Evolutionary conservation across 2,329 filamentous ascomycete species (phyloP).

Genomic region (Penicillium expansum): DNA sequence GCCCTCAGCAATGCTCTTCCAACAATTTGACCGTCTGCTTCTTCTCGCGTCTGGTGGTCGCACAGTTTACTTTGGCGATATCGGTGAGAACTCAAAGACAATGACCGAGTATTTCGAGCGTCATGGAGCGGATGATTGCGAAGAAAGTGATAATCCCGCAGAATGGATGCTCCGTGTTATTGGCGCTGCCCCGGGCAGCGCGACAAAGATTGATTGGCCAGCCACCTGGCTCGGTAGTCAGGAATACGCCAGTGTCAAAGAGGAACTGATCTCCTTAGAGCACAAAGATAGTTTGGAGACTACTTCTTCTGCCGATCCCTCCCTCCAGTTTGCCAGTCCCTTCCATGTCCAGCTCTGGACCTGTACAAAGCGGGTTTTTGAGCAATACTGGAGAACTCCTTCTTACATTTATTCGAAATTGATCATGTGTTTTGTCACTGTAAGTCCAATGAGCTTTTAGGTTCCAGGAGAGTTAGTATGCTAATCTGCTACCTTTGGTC

Average conservation of each 20-base stretch:
- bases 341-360: slow-evolving; percentile 64
- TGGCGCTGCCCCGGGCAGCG: not conserved
- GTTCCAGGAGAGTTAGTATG: not conserved
- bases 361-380: slow-evolving; percentile 72
- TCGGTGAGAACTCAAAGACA: not conserved
- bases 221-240: not conserved
- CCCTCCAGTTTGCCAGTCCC: not conserved
- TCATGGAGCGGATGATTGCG: not conserved
- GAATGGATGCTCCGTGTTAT: not conserved
- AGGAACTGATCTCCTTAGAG: not conserved
- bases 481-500: not conserved
- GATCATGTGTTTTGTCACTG: not conserved
- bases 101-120: not conserved
- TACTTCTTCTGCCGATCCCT: not conserved
- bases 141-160: not conserved
- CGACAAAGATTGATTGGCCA: not conserved
- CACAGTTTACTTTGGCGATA: not conserved
- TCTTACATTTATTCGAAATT: slow-evolving; percentile 56
- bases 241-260: not conserved
- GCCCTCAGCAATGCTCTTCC: slow-evolving; percentile 87
- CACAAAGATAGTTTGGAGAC: not conserved
- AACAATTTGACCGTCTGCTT: slow-evolving; percentile 66
- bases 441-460: not conserved
- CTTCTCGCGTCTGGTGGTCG: not conserved
- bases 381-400: slow-evolving; percentile 86